These are phyloP conservation scores for Xylariaceae sp. DNA, from an alignment of 2,329 filamentous ascomycete species.

Conservation along the genomic window DNA sequence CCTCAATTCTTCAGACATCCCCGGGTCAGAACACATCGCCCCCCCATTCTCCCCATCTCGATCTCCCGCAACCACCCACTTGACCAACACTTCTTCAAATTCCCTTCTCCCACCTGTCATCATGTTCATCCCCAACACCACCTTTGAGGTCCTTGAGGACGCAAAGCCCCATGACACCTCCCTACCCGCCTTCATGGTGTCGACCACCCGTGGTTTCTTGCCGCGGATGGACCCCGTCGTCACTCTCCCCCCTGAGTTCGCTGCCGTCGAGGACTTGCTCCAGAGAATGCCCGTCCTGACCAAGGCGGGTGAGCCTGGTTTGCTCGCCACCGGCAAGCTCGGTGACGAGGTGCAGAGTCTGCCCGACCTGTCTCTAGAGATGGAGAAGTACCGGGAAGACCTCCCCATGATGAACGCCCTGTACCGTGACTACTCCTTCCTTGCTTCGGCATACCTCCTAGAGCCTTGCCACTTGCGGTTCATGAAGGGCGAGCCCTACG, in stretches of 20 bases:
- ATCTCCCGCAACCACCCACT: not conserved
- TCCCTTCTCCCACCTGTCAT: slow-evolving; percentile 2
- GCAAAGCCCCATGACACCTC: slow-evolving; percentile 56
- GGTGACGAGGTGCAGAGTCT: slow-evolving; percentile 72
- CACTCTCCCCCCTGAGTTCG: slow-evolving; percentile 67
- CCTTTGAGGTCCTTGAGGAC: slow-evolving; percentile 60
- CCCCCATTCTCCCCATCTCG: not conserved
- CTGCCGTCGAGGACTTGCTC: slow-evolving; percentile 55
- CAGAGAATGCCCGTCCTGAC: slow-evolving; percentile 61
- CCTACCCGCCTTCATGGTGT: slow-evolving; percentile 73
- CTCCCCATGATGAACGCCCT: slow-evolving; percentile 76
- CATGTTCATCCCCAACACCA: slow-evolving; percentile 28
- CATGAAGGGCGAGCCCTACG: slow-evolving; percentile 68
- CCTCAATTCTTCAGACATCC: slow-evolving; percentile 4
- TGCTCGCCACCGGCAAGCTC: slow-evolving; percentile 68
- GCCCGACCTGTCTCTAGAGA: slow-evolving; percentile 66
- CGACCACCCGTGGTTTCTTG: slow-evolving; percentile 67
- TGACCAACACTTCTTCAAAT: not conserved
- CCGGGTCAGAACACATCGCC: not conserved
- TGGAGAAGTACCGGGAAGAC: slow-evolving; percentile 69
- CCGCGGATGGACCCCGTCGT: slow-evolving; percentile 60
- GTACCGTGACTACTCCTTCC: slow-evolving; percentile 87
- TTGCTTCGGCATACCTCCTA: slow-evolving; percentile 82
- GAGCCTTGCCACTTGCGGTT: slow-evolving; percentile 82
- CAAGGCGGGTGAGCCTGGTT: slow-evolving; percentile 64